Evolutionary conservation across 352 stramenopile genomes (phyloP), one percentile per base, ranked within the genome.

Genomic region (Phytophthora citricola): DNA sequence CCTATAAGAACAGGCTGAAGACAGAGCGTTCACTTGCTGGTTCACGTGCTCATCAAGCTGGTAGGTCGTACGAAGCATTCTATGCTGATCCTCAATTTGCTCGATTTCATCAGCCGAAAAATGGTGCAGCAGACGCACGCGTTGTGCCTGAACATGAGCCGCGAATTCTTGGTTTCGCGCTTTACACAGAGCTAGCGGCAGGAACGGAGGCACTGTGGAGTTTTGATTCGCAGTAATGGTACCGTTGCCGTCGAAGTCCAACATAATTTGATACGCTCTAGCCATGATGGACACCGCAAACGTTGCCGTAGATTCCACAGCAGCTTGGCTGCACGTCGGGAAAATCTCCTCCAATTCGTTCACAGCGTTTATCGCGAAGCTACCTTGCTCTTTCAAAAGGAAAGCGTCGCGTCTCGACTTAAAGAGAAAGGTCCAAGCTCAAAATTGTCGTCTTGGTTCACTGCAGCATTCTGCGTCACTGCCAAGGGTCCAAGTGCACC

Each of bases 351-450:
- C 48, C 43, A 76, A 55, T 15, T 72, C 58, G 12, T 69, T 51
- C 14, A 76, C 27, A 0, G 68, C 54, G 4, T 51, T 55, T 8
- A 72, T 73, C 31, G 59, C 57, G 22, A 72, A 76, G 40, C 68
- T 73, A 17, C 68, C 58, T 70, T 73, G 68, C 26, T 76, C 63
- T 58, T 76, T 76, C 36, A 76, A 17, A 75, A 75, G 5, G 48
- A 63, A 51, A 68, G 29, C 1, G 57, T 61, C 15, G 47, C 51
- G 11, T 67, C 56, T 50, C 49, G 50, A 62, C 45, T 71, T 24
- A 75, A 27, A 14, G 45, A 45, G 43, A 71, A 71, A 45, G 48
- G 39, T 2, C 55, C 67, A 41, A 61, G 24, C 36, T 68, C 62
- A 45, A 60, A 71, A 41, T 43, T 52, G 14, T 69, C 29, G n/a